A percentile compares a stretch with the other conserved stretches of the same genome.
These are phyloP conservation scores for Penicillium occitanis DNA, from an alignment of 2,329 filamentous ascomycete species.

Conservation along the genomic window DNA sequence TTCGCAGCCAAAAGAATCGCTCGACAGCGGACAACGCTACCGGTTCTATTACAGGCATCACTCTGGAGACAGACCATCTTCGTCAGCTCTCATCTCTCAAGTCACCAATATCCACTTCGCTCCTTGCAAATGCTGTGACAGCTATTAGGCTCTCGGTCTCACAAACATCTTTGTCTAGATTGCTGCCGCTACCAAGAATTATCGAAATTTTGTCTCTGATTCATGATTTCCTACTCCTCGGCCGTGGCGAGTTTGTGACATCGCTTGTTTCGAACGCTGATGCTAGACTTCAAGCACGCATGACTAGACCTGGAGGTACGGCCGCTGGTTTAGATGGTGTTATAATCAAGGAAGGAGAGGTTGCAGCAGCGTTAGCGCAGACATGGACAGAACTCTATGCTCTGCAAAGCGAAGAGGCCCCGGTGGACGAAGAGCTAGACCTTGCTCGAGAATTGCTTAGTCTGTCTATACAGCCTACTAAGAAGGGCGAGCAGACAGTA, in stretches of 20 bases:
- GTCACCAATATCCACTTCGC: conserved; percentile 71
- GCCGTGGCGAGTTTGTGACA: conserved; percentile 87
- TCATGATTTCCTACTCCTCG: conserved; percentile 82
- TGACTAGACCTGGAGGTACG: conserved; percentile 58
- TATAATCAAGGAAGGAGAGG: conserved; percentile 81
- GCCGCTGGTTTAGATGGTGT: conserved; percentile 58
- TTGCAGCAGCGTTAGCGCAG: conserved; percentile 70
- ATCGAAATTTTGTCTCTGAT: conserved; percentile 74
- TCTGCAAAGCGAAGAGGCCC: conserved; percentile 74
- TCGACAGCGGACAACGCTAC: conserved; percentile 34
- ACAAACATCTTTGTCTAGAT: conserved; percentile 75
- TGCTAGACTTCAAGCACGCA: conserved; percentile 70
- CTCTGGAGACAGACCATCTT: conserved; percentile 42
- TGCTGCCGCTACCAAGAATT: conserved; percentile 75
- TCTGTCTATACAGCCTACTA: conserved; percentile 52
- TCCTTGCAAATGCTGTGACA: conserved; percentile 69
- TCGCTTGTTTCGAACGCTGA: conserved; percentile 84
- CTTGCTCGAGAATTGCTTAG: conserved; percentile 75
- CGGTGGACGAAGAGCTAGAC: conserved; percentile 71
- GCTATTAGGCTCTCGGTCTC: conserved; percentile 79
- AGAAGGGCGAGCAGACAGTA: conserved; percentile 33
- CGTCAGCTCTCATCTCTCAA: conserved; percentile 65
- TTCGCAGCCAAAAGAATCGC: conserved; percentile 56
- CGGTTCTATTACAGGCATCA: conserved; percentile 60
- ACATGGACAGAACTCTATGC: conserved; percentile 79